Base-by-base conservation (phyloP, 306 rosid genomes). In the Cicer cuneatum region DNA sequence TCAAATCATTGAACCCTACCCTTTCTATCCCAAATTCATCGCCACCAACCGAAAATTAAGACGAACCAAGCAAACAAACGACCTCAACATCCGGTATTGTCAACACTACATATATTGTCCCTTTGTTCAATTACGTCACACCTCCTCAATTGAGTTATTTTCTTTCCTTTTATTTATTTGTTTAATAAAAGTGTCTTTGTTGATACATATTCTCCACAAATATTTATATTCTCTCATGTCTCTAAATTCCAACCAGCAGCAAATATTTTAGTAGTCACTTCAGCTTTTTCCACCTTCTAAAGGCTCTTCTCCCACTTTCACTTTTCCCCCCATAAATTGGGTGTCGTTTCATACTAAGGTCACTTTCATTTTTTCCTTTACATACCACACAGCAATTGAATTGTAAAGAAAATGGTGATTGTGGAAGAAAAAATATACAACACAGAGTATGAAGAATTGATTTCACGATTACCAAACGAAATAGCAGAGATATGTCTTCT, bases 401-500 rank as follows among this genome's bases (percentile, higher is more conserved):
- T 19, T 19, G 9, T 16, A 10, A 41, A 48, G n/a, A 71, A 51
- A 72, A 85, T 81, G 83, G 67, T n/a, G 29, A 8, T 42, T 7
- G 11, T 2, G 7, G 37, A 60, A 60, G 51, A 14, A 11, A 60
- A 16, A 7, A 6, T 21, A 9, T 24, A 11, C 56, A 75, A 54
- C 38, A 14, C 33, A 0, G 10, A 45, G 41, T 43, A 24, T 9
- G 7, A 43, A 39, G 18, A 74, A 48, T 78, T 90, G 52, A 88
- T 90, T 66, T 92, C 89, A 0, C 93, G 90, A 1, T 76, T 90
- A 2, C 93, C 96, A 0, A 53, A 88, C 66, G 89, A 88, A 75
- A 75, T 90, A 13, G 80, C 93, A 6, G 87, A 82, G 78, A 83
- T 90, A 0, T 90, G 96, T 71, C 93, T 90, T 15, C 87, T 88